Evolutionary conservation across 345 rosid species (phyloP), one percentile per base, ranked within the genome.

Genomic region (Excoecaria cochinchinensis): DNA sequence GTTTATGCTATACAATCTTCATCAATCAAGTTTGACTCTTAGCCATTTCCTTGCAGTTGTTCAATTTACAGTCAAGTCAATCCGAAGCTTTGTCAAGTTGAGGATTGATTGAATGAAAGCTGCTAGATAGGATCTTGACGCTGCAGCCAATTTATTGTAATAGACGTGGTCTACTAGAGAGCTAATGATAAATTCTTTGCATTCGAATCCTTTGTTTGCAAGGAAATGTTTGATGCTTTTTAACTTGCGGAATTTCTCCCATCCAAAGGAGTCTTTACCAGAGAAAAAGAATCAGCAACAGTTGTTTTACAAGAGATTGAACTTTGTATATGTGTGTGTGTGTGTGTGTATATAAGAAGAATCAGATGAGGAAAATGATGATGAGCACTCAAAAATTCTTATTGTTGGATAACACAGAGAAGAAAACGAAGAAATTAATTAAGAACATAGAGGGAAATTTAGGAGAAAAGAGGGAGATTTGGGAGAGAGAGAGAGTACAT

Each of bases 171-270:
- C 22, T 95, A 85, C 53, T 86, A 85, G 86, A 91, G 75, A 76
- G 81, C 79, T 36, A 97, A 90, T 50, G 89, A 95, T 40, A 91
- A 86, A 67, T 89, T 97, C 80, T 93, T 84, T 48, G 89, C 93
- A 13, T 90, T 95, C 11, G 98, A 93, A 79, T 84, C 87, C 72
- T 95, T 84, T 64, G 86, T 91, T 42, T 89, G 93, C 83, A 89
- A 83, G 72, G 83, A 86, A 51, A 90, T 95, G 94, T 93, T 95
- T 10, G 87, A 91, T 19, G 88, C 78, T n/a, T 8, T 95, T 91
- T 80, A 87, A 95, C 66, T 64, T 60, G 60, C 90, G 94, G 0
- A 82, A 69, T 76, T 91, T 90, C 79, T 83, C 86, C 7, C 71
- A 80, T 48, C 58, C 75, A 10, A 81, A 39, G 5, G 85, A 84